These are phyloP conservation scores for Sophora flavescens DNA, from an alignment of 306 rosid genomes.

Conservation along the genomic window DNA sequence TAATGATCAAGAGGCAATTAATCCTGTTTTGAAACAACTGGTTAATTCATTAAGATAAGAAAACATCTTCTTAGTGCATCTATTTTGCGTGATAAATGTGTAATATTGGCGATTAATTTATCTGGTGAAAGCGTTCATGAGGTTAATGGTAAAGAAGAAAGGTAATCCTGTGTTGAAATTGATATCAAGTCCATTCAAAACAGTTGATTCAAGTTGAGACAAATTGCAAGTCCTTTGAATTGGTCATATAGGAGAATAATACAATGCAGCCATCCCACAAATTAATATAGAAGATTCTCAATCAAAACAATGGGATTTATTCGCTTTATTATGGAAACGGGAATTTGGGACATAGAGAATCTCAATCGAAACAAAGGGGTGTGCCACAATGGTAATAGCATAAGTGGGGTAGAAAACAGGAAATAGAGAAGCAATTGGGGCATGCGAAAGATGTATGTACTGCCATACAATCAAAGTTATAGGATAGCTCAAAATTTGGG, in stretches of 20 bases:
- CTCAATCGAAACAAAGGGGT: constrained; percentile 12
- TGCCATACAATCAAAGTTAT: not conserved
- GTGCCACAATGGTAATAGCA: not conserved
- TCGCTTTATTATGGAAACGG: too few relatives aligned
- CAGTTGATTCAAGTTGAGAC: not conserved
- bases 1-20: too few relatives aligned
- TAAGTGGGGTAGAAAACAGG: not conserved
- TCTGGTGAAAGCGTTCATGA: not conserved
- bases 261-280: not conserved
- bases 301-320: not conserved
- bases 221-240: too few relatives aligned
- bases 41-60: not conserved
- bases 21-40: too few relatives aligned
- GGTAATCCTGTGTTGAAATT: too few relatives aligned
- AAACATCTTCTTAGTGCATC: not conserved
- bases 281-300: not conserved
- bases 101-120: not conserved
- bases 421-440: not conserved
- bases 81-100: not conserved
- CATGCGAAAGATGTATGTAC: not conserved
- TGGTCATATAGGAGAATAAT: not conserved
- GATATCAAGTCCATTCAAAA: constrained; percentile 5
- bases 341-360: not conserved
- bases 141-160: not conserved
- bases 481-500: not conserved